Base-by-base conservation (phyloP, 2,329 filamentous ascomycete genomes). In the Fusarium cicatricum region DNA sequence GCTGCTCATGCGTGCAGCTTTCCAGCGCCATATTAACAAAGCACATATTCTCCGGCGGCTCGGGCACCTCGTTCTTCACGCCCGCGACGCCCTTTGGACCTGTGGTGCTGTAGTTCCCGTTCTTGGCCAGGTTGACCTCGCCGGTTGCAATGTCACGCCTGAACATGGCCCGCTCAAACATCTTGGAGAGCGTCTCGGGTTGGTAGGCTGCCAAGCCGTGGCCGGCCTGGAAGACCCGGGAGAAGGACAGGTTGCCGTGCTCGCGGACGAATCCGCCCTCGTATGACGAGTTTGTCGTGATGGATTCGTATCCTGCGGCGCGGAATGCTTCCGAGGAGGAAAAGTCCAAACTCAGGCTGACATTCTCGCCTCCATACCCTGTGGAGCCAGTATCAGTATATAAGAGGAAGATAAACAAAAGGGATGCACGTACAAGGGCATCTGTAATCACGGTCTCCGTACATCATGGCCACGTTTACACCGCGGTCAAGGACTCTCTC, bases 181-280 rank as follows among this genome's bases (percentile, higher is more conserved):
- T 72, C 55, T 78, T 75, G 29, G 84, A 77, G 2, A 82, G 71
- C 0, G 82, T 82, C 62, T 81, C 74, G 2, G 84, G 84, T 69
- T 87, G 84, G 60, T 84, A 84, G 14, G 78, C 82, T 0, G 83
- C 81, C 1, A 85, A 81, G 46, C 84, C 80, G 63, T 89, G 86
- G 0, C 87, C 86, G 3, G 85, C 78, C 58, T 88, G 81, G 65
- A 86, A 88, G 11, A 89, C 79, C 2, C 86, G 78, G 14, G 82
- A 83, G 71, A 89, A 89, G 3, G 81, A 85, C 43, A 89, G 80
- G 61, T 91, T 91, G 3, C 88, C 90, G 65, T 85, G 88, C 70
- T 94, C 89, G 4, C 90, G 82, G 0, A 91, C 89, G 46, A 85
- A 82, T n/a, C 90, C 91, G 28, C 83, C 89, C 65, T 85, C 82